Percentiles rank a stretch among this genome's conserved stretches.
Evolutionary conservation across 2,329 filamentous ascomycete genomes (phyloP).

Genomic region (Ambrosiella cleistominuta): DNA sequence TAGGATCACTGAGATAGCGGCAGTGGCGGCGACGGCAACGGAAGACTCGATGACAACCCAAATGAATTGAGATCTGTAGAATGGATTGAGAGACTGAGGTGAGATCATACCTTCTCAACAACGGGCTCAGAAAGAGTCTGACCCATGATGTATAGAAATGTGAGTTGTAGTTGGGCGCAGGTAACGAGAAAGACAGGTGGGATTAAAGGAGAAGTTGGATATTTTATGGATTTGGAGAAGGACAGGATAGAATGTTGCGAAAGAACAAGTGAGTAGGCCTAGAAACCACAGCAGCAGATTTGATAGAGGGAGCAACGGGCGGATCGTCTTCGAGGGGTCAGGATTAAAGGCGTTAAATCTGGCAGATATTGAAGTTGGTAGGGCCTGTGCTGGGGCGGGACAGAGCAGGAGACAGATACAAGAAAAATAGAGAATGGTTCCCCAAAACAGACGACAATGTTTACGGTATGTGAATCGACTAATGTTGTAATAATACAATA

Average conservation of each 20-base stretch:
- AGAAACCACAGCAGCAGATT: not conserved
- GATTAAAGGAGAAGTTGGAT: conserved; percentile 11
- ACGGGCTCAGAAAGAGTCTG: conserved; percentile 98
- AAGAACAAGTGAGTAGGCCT: conserved; percentile 6
- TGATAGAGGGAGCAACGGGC: not conserved
- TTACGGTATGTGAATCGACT: not conserved
- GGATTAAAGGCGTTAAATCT: not conserved
- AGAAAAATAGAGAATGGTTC: not conserved
- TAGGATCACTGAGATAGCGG: too few relatives aligned
- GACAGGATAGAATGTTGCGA: conserved; percentile 3
- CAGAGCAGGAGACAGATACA: not conserved
- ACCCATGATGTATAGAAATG: conserved; percentile 52
- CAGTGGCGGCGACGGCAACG: too few relatives aligned
- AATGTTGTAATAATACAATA: not conserved
- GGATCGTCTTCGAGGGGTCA: not conserved
- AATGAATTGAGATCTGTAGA: not conserved
- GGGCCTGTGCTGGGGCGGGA: not conserved
- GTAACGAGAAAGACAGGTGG: conserved; percentile 5
- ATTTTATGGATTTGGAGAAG: conserved; percentile 7
- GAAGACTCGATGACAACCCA: too few relatives aligned
- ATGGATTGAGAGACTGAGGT: not conserved
- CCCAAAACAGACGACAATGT: not conserved
- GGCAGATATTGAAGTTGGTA: not conserved
- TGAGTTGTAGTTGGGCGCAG: conserved; percentile 2
- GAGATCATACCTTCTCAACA: conserved; percentile 76